phyloP scores from a whole-genome alignment of 352 stramenopile species.

The Peronospora destructor region DNA sequence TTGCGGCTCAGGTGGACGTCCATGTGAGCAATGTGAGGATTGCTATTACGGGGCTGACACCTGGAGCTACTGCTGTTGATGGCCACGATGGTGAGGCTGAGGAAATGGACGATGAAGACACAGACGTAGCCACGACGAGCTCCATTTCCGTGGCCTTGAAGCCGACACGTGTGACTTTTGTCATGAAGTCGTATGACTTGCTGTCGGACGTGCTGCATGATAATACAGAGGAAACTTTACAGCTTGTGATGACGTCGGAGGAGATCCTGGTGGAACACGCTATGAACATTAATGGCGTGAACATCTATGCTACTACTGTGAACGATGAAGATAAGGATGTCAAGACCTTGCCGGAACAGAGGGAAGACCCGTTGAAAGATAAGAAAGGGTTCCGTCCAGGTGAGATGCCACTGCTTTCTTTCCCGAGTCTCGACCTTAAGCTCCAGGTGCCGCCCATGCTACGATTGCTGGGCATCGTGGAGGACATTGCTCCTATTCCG shows the following conservation, averaged over 20 bases:
- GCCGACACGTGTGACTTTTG: conserved; percentile 33
- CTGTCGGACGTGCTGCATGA: conserved; percentile 44
- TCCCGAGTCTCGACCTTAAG: conserved; percentile 38
- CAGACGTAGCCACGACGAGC: conserved; percentile 16
- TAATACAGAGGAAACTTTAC: conserved; percentile 32
- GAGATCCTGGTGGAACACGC: conserved; percentile 46
- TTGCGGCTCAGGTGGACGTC: conserved; percentile 55
- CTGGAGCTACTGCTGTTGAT: conserved; percentile 20
- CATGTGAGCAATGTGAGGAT: conserved; percentile 41
- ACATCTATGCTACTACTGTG: conserved; percentile 35
- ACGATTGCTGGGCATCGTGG: conserved; percentile 50
- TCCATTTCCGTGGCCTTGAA: conserved; percentile 22
- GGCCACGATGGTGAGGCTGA: conserved; percentile 22
- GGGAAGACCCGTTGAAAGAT: conserved; percentile 22
- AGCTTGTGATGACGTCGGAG: conserved; percentile 42
- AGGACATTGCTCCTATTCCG: conserved; percentile 44
- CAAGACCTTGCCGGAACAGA: conserved; percentile 16
- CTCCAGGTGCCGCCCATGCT: conserved; percentile 49
- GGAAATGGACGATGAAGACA: conserved; percentile 22
- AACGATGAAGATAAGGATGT: conserved; percentile 13
- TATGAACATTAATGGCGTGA: conserved; percentile 43
- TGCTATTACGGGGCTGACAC: conserved; percentile 28
- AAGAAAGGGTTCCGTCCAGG: conserved; percentile 17
- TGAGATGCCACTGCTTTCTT: conserved; percentile 32
- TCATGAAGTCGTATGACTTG: conserved; percentile 34